These are phyloP conservation scores for Chaetomiaceae sp. DNA, from an alignment of 2,329 filamentous ascomycete species.

Conservation along the genomic window DNA sequence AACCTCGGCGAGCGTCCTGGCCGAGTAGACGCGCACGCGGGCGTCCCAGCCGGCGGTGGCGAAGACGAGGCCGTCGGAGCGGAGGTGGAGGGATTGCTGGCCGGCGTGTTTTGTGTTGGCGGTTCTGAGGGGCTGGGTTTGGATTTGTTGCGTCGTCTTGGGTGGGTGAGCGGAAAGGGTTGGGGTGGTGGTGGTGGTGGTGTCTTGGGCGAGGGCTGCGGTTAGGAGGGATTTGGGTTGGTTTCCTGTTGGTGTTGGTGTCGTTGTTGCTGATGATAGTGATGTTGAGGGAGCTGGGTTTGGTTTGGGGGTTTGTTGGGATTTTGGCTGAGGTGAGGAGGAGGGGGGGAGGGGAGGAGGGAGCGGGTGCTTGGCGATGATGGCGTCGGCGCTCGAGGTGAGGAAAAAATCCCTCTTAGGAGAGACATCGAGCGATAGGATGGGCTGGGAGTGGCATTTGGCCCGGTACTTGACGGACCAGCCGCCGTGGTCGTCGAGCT, in stretches of 20 bases:
- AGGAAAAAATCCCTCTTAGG: conserved; percentile 54
- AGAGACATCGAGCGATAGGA: conserved; percentile 64
- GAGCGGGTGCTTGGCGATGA: conserved; percentile 70
- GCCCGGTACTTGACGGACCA: conserved; percentile 56
- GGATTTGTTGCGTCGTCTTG: conserved; percentile 4
- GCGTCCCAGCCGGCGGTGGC: conserved; percentile 92
- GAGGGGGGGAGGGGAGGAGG: conserved; percentile 28
- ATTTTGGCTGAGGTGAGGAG: background rate
- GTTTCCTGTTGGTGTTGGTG: background rate
- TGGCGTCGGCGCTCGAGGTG: conserved; percentile 75
- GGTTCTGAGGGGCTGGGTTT: conserved; percentile 48
- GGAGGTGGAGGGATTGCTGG: conserved; percentile 72
- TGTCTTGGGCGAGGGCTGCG: conserved; percentile 21
- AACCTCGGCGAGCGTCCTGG: conserved; percentile 74
- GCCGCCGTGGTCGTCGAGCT: conserved; percentile 38
- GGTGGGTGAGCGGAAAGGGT: conserved; percentile 3
- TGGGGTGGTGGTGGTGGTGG: conserved; percentile 11
- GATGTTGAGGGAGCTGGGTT: conserved; percentile 2
- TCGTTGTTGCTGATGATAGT: background rate
- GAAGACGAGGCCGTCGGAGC: conserved; percentile 76
- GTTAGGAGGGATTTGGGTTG: conserved; percentile 27
- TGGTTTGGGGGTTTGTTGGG: background rate
- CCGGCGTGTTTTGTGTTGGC: conserved; percentile 82
- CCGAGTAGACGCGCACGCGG: conserved; percentile 71
- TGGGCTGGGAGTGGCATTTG: conserved; percentile 69